These are phyloP conservation scores for Panaeolus cyanescens DNA, from an alignment of 768 basidiomycete genomes.

Conservation along the genomic window DNA sequence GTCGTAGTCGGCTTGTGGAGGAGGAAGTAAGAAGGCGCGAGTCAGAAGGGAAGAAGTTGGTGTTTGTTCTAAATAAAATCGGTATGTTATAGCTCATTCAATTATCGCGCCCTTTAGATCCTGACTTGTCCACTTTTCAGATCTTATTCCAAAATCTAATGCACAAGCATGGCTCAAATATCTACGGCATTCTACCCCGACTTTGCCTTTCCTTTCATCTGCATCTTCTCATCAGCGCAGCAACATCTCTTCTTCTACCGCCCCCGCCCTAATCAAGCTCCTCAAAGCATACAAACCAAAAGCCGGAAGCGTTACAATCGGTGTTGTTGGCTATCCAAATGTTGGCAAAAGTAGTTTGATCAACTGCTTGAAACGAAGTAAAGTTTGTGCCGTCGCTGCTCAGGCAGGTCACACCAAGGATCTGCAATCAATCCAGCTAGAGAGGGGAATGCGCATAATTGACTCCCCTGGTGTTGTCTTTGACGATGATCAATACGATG, in stretches of 20 bases:
- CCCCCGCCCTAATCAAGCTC: constrained; percentile 76
- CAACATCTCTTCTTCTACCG: constrained; percentile 78
- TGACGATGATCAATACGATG: constrained; percentile 66
- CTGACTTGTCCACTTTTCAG: constrained; percentile 36
- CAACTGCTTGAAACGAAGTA: constrained; percentile 87
- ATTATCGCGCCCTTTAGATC: neutral
- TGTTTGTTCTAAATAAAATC: constrained; percentile 96
- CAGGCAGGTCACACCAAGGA: constrained; percentile 94
- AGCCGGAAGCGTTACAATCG: constrained; percentile 76
- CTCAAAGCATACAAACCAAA: constrained; percentile 83
- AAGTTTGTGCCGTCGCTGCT: constrained; percentile 93
- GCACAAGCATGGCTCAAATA: constrained; percentile 90
- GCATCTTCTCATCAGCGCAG: constrained; percentile 79
- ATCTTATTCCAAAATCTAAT: constrained; percentile 86
- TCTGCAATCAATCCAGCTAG: constrained; percentile 87
- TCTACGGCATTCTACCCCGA: constrained; percentile 90
- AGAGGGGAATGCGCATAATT: constrained; percentile 88
- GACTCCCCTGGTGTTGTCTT: constrained; percentile 99
- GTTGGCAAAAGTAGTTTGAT: constrained; percentile 96
- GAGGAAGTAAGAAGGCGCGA: constrained; percentile 89
- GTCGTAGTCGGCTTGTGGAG: constrained; percentile 88
- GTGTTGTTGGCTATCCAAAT: constrained; percentile 96
- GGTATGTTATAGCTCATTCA: constrained; percentile 50
- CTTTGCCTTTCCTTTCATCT: constrained; percentile 85
- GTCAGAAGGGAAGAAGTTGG: constrained; percentile 85